Conservation (phyloP, 768 basidiomycete species). For the Boletellus sp. region DNA sequence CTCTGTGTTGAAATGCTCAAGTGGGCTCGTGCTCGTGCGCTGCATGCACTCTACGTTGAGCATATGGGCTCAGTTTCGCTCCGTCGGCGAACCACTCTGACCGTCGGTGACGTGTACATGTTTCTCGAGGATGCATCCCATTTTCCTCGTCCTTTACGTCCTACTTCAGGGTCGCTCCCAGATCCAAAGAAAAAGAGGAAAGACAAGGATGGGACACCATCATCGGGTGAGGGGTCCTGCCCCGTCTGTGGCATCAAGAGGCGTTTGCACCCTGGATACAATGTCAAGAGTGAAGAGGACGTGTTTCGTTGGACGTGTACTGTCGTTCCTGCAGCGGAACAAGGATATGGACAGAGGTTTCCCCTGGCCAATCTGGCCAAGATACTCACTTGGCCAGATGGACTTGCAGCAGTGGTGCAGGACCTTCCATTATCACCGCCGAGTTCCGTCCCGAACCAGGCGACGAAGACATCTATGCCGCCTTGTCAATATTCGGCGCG, state of each 20-base stretch:
- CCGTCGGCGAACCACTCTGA: slow-evolving; percentile 25
- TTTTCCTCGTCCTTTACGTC: slow-evolving; percentile 32
- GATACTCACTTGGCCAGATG: slow-evolving; percentile 13
- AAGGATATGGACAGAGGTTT: slow-evolving; percentile 14
- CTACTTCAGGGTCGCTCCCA: slow-evolving; percentile 1
- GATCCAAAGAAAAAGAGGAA: slow-evolving; percentile 26
- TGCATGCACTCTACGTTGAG: slow-evolving; percentile 38
- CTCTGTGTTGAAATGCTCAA: slow-evolving; percentile 17
- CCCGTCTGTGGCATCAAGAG: slow-evolving; percentile 29
- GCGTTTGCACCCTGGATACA: slow-evolving; percentile 24
- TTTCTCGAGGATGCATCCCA: slow-evolving; percentile 42
- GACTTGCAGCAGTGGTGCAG: slow-evolving; percentile 14
- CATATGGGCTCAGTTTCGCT: slow-evolving; percentile 18
- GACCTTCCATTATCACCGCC: slow-evolving; percentile 4
- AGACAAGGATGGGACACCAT: slow-evolving; percentile 22
- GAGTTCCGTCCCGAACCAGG: slow-evolving; percentile 1
- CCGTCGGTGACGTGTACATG: slow-evolving; percentile 40
- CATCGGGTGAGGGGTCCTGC: slow-evolving; percentile 23
- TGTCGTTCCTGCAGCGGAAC: slow-evolving; percentile 22
- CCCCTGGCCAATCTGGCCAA: slow-evolving; percentile 19
- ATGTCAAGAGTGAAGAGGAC: slow-evolving; percentile 19
- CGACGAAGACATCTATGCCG: slow-evolving; percentile 4
- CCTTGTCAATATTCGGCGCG: slow-evolving; percentile 17
- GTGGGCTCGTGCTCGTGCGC: slow-evolving; percentile 45
- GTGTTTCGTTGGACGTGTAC: slow-evolving; percentile 20